Base-by-base conservation (phyloP, 2,329 filamentous ascomycete genomes). In the Penicillium sclerotigenum region DNA sequence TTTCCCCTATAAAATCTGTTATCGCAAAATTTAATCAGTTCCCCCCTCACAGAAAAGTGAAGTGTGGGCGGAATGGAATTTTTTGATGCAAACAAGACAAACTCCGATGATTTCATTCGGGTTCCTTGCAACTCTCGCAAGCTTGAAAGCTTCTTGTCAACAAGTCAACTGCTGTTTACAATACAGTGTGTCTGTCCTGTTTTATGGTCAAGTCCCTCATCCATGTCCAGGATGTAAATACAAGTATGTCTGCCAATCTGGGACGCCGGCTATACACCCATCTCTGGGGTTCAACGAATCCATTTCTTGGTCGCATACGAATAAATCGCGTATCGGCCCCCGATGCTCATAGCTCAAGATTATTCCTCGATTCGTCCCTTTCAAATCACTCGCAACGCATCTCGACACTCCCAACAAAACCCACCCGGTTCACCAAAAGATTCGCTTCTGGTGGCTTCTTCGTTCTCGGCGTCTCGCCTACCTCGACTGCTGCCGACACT, bases 401-500 rank as follows among this genome's bases (percentile, higher is more conserved):
- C 34, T 66, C 58, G 31, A 60, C 67, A 47, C 47, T 60, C 6
- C 54, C 64, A 11, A 64, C 52, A 24, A 70, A 65, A 56, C 64
- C 69, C 26, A 69, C 71, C 54, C 75, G 79, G 66, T 72, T 79
- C 24, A 78, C 77, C 11, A 78, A 76, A 56, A 81, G 79, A 64
- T 81, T 82, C 65, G 79, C 81, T 33, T 83, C 82, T 1, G 80
- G 82, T 24, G 79, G 82, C 6, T 72, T 84, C 34, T 71, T 85
- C 26, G 77, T 84, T 16, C 67, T 83, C 47, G 79, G 81, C 18
- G 71, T 66, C 6, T 73, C 69, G 26, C 68, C 72, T 22, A 71
- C 62, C 33, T 71, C 68, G 11, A 54, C 68, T 36, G 68, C 68
- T 18, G 69, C 71, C 24, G 73, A 73, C 59, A 65, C 66, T 28